A percentile compares a stretch with the other conserved stretches of the same genome.
These are phyloP conservation scores for Syzygium malaccense DNA, from an alignment of 441 rosid genomes.

Conservation along the genomic window DNA sequence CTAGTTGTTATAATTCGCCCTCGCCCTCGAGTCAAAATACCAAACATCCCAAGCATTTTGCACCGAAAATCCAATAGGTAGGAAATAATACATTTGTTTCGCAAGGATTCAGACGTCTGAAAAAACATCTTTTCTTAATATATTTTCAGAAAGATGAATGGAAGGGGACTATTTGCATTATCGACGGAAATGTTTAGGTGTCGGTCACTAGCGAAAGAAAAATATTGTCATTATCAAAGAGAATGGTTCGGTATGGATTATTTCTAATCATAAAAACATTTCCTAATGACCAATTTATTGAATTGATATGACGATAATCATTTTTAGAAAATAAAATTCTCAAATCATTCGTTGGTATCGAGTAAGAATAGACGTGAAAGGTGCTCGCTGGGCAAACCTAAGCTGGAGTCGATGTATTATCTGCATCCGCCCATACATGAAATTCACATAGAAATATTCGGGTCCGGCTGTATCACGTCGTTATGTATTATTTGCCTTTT, in stretches of 20 bases:
- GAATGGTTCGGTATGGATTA: neutral
- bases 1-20: neutral
- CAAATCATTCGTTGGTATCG: neutral
- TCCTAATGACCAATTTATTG: accelerated
- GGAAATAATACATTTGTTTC: neutral
- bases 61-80: neutral
- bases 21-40: neutral
- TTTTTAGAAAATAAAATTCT: too few relatives aligned
- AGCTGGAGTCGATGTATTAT: neutral
- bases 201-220: neutral
- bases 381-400: neutral
- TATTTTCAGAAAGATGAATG: neutral
- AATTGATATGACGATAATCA: neutral
- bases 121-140: neutral
- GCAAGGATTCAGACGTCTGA: neutral
- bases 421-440: neutral
- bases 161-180: neutral
- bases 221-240: neutral
- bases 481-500: neutral
- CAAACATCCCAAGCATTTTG: neutral
- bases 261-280: neutral
- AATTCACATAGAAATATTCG: neutral
- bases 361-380: accelerated
- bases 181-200: neutral
- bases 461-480: neutral